phyloP scores from a whole-genome alignment of 306 rosid genomes.

The Astragalus membranaceus region DNA sequence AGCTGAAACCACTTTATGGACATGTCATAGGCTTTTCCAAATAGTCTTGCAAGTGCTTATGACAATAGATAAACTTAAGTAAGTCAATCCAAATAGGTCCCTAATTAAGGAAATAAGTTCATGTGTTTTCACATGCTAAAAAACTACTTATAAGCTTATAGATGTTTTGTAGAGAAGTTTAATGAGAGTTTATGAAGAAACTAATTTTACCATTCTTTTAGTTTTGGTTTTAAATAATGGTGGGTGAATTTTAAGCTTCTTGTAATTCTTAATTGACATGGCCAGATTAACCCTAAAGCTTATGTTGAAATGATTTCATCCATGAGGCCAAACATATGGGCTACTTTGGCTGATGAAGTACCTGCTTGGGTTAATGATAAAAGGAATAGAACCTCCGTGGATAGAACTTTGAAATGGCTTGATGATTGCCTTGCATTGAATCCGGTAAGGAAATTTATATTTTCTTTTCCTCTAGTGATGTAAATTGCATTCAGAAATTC shows the following conservation, averaged over 20 bases:
- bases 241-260: background rate
- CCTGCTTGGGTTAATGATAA: slow-evolving; percentile 81
- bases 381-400: slow-evolving; percentile 80
- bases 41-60: too few species aligned
- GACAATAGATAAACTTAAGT: too few species aligned
- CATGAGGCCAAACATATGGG: slow-evolving; percentile 81
- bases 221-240: too few species aligned
- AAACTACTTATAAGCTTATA: too few species aligned
- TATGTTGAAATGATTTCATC: slow-evolving; percentile 67
- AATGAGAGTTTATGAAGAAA: too few species aligned
- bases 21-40: background rate
- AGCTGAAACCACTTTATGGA: background rate
- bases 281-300: slow-evolving; percentile 75
- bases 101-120: too few species aligned
- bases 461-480: slow-evolving; percentile 3
- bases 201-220: too few species aligned
- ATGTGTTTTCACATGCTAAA: too few species aligned
- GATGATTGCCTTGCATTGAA: slow-evolving; percentile 71
- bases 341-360: slow-evolving; percentile 85
- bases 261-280: slow-evolving; percentile 2
- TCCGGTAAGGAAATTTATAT: slow-evolving; percentile 35
- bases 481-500: background rate
- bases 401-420: slow-evolving; percentile 89
- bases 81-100: too few species aligned
- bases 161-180: too few species aligned